Evolutionary conservation across 169 alveolate species (phyloP).

Genomic region (Hammondia hammondi): DNA sequence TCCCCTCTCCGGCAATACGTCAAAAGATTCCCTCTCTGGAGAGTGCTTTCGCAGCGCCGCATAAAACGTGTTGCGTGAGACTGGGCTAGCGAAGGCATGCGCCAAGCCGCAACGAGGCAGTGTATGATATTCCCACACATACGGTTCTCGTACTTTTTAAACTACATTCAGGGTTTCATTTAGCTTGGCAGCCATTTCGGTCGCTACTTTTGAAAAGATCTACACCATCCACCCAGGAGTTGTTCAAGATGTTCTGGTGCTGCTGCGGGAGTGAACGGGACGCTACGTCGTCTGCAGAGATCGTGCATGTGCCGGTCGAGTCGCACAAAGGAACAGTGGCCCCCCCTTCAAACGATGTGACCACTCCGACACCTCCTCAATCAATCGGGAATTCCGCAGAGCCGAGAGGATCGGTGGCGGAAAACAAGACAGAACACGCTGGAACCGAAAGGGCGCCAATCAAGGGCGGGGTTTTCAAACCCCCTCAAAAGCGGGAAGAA

Average conservation of each 20-base stretch:
- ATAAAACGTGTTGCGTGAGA: no score
- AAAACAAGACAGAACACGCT: neutral
- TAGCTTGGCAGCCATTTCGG: no score
- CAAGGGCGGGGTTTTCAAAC: conserved; percentile 50
- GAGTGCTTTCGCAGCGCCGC: no score
- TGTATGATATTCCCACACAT: no score
- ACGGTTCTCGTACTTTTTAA: no score
- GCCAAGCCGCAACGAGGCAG: no score
- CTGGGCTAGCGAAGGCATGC: no score
- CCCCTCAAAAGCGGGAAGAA: conserved; percentile 23
- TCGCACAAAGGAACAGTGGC: neutral
- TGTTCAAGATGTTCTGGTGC: conserved; percentile 3
- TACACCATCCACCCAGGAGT: no score
- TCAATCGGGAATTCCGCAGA: neutral
- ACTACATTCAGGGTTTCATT: no score
- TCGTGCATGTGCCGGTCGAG: neutral
- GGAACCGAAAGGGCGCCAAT: neutral
- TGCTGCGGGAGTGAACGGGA: conserved; percentile 14
- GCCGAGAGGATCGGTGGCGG: neutral
- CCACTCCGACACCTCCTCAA: neutral
- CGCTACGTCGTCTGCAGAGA: neutral
- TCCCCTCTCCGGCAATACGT: no score
- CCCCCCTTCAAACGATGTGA: neutral
- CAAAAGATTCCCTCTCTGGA: no score
- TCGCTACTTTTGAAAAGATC: no score